A percentile compares a stretch with the other conserved stretches of the same genome.
phyloP scores from a whole-genome alignment of 2,329 filamentous ascomycete genomes.

The Pseudogymnoascus sp. region DNA sequence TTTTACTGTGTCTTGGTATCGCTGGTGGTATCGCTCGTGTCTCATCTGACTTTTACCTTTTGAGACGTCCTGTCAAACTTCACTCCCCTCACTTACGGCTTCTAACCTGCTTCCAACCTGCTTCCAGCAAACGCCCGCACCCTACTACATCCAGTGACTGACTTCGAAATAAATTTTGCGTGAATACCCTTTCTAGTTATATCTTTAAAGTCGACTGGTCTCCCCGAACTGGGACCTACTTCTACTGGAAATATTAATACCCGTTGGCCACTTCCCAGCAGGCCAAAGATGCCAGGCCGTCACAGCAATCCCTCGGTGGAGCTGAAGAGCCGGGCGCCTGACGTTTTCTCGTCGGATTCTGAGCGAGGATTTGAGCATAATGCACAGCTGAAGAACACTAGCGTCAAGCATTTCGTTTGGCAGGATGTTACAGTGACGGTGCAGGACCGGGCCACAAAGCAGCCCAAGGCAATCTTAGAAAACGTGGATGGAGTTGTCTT shows the following conservation, averaged over 20 bases:
- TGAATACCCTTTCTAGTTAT: not conserved
- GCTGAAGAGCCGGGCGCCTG: not conserved
- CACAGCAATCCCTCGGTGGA: not conserved
- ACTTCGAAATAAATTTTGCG: not conserved
- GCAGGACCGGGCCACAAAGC: conserved; percentile 60
- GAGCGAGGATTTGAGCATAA: conserved; percentile 13
- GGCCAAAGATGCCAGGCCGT: not conserved
- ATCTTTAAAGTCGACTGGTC: not conserved
- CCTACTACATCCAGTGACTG: not conserved
- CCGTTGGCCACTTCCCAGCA: not conserved
- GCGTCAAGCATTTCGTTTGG: conserved; percentile 61
- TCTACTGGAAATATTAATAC: not conserved
- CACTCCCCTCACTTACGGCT: not conserved
- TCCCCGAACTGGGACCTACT: not conserved
- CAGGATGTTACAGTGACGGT: conserved; percentile 60
- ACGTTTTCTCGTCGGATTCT: not conserved
- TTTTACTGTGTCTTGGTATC: not conserved
- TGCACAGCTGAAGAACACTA: conserved; percentile 53
- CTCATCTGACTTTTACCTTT: not conserved
- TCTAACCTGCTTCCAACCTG: not conserved
- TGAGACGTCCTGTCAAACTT: not conserved
- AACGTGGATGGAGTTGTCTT: conserved; percentile 56
- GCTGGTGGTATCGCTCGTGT: not conserved
- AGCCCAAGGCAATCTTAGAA: conserved; percentile 55
- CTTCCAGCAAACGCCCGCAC: not conserved